These are phyloP conservation scores for Alternaria panax DNA, from an alignment of 2,329 filamentous ascomycete species.

Conservation along the genomic window DNA sequence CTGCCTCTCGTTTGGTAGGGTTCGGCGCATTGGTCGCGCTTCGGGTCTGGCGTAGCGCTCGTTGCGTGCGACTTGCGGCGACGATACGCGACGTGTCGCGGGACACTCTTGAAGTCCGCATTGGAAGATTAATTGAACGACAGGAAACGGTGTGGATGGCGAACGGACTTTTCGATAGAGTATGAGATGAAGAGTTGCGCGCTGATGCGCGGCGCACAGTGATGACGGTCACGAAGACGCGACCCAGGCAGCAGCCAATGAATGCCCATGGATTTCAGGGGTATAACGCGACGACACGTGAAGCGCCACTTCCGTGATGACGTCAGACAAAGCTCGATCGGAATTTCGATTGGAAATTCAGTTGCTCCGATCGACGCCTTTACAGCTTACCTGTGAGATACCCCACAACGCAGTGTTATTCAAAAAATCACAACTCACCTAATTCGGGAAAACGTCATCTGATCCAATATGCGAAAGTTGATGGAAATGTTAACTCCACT, in stretches of 20 bases:
- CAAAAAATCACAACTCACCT: background rate
- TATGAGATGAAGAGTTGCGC: background rate
- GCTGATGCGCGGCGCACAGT: background rate
- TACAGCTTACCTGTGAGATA: no score
- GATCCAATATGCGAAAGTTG: background rate
- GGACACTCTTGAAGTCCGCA: conserved; percentile 50
- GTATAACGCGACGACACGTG: background rate
- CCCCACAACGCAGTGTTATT: no score
- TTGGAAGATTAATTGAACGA: conserved; percentile 11
- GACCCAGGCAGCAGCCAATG: background rate
- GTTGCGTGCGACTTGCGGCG: conserved; percentile 36
- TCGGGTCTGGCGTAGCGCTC: conserved; percentile 44
- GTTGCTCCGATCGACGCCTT: background rate
- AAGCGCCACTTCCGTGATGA: background rate
- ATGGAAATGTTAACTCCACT: background rate
- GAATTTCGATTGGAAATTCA: background rate
- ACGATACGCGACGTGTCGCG: conserved; percentile 46
- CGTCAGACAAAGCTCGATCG: background rate
- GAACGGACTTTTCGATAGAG: background rate
- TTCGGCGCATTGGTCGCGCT: conserved; percentile 31
- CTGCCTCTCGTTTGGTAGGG: conserved; percentile 24
- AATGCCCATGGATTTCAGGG: background rate
- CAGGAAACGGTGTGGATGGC: background rate
- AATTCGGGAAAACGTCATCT: background rate
- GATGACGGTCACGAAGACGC: background rate